Base-by-base conservation (phyloP, 768 basidiomycete species). In the Suillus brevipes region DNA sequence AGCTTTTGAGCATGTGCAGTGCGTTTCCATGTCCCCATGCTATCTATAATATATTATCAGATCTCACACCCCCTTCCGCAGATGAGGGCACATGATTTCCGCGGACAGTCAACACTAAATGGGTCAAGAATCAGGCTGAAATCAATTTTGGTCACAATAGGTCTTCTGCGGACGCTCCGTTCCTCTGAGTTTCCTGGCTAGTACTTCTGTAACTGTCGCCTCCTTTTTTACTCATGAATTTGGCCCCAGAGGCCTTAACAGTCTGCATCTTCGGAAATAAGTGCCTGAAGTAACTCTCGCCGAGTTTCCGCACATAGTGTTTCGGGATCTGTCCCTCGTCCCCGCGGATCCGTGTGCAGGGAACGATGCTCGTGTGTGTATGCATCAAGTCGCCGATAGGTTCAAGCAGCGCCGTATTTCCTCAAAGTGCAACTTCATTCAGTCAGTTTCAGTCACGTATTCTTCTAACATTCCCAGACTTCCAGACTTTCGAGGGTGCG, bases 331-430 rank as follows among this genome's bases (percentile, higher is more conserved):
- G n/a, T 73, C 69, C 70, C 70, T 72, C 65, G 58, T 73, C 64
- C 64, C 74, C 71, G 74, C 75, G 74, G 74, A 75, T 75, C 74
- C 75, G 60, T 68, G 62, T 20, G 60, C 61, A 66, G 64, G 64
- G 53, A 62, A 64, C 25, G 52, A 13, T 62, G 12, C 64, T 50
- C 62, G 36, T 71, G 61, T 67, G 53, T 75, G 75, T 75, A 77
- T 77, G 49, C 68, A 57, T 55, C 64, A 28, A 53, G 65, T 49
- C 61, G 55, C 36, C 66, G 70, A 72, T 75, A 68, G 67, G 67
- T 64, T 37, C 62, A 64, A 49, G 59, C 31, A 66, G 55, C 62
- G 62, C 57, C 64, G 59, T 60, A 47, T 49, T 10, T 63, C 43
- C 62, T 61, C 56, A 63, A 20, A 50, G 55, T 64, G 65, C 69